A percentile compares a stretch with the other conserved stretches of the same genome.
Conservation (phyloP, 83 land plant genomes). For the Diphasiastrum complanatum region DNA sequence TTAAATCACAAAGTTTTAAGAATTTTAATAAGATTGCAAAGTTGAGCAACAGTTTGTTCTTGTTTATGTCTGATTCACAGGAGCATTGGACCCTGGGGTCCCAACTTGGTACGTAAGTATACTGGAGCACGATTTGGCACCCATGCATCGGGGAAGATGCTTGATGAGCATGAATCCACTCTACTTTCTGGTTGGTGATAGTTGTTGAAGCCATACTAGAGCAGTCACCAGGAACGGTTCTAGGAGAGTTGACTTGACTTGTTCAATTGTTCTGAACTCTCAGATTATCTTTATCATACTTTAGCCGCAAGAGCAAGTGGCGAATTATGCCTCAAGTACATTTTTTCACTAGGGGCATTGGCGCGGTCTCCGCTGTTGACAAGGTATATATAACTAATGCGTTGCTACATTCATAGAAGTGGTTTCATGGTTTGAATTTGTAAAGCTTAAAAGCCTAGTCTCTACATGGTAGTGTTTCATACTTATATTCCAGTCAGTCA, state of each 20-base stretch:
- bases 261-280: too few relatives aligned
- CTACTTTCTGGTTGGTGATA: slow-evolving; percentile 60
- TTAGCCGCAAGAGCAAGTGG: slow-evolving; percentile 96
- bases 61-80: too few relatives aligned
- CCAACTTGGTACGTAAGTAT: slow-evolving; percentile 64
- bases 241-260: not conserved
- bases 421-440: not conserved
- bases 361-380: slow-evolving; percentile 79
- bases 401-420: not conserved
- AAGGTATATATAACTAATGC: slow-evolving; percentile 39
- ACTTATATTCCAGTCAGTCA: too few relatives aligned
- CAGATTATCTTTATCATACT: slow-evolving; percentile 94
- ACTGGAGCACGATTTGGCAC: slow-evolving; percentile 73
- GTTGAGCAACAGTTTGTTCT: slow-evolving; percentile 2
- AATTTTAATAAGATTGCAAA: not conserved
- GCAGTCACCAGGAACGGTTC: not conserved
- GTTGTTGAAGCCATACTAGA: not conserved
- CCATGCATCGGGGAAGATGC: slow-evolving; percentile 42
- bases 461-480: too few relatives aligned
- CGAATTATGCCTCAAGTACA: slow-evolving; percentile 88
- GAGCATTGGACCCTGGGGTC: slow-evolving; percentile 94
- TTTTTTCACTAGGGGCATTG: slow-evolving; percentile 92
- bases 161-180: slow-evolving; percentile 65
- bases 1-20: too few relatives aligned
- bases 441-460: too few relatives aligned